Percentiles rank a stretch among this genome's conserved stretches.
Conservation (phyloP, 306 rosid genomes). For the Dryas drummondii region DNA sequence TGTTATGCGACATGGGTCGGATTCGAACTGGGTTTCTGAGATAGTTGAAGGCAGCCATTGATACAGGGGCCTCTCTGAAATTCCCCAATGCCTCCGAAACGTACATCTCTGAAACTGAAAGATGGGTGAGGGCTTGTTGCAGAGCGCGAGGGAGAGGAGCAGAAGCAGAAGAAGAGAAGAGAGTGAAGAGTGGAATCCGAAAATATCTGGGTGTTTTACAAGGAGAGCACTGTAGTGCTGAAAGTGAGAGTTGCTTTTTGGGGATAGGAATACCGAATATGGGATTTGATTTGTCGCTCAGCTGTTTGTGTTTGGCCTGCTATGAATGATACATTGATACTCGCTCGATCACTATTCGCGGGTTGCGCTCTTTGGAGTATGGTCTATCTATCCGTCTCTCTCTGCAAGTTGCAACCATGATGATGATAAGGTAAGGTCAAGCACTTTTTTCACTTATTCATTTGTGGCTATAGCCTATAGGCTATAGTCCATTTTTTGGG, state of each 20-base stretch:
- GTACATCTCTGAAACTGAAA: constrained; percentile 27
- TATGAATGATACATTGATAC: background rate
- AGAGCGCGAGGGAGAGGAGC: background rate
- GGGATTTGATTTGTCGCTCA: constrained; percentile 4
- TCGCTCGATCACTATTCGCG: background rate
- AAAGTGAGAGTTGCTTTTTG: constrained; percentile 9
- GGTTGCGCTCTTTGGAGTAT: background rate
- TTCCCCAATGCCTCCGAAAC: constrained; percentile 25
- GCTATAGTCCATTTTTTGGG: too few species aligned
- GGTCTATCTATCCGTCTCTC: background rate
- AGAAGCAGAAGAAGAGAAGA: background rate
- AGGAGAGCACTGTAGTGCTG: background rate
- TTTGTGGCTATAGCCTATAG: too few species aligned
- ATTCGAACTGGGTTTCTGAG: constrained; percentile 10
- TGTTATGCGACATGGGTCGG: constrained; percentile 16
- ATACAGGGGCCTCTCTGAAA: background rate
- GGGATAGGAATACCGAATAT: background rate
- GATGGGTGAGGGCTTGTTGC: background rate
- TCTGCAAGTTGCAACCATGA: too few species aligned
- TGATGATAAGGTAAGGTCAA: too few species aligned
- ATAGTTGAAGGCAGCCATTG: constrained; percentile 11
- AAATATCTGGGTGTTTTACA: constrained; percentile 2
- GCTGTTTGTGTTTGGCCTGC: background rate
- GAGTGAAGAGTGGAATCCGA: background rate
- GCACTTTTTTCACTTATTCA: too few species aligned